Conservation (phyloP, 2,329 filamentous ascomycete genomes). For the Didymosphaeria variabile region DNA sequence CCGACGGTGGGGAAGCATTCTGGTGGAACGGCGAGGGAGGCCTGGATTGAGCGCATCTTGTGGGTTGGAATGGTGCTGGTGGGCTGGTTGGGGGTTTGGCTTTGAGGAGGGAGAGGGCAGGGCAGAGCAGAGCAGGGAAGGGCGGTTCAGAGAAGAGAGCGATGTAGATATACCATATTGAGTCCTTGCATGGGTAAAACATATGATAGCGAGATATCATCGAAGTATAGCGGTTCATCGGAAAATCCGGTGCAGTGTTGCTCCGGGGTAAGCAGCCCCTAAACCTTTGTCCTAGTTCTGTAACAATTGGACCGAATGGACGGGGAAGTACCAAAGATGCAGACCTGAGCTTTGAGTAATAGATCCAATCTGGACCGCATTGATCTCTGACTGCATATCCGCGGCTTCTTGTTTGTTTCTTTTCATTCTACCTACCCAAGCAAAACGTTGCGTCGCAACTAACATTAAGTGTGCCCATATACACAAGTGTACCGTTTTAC, state of each 20-base stretch:
- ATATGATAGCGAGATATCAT: too few species aligned
- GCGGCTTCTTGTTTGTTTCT: background rate
- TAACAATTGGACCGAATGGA: too few species aligned
- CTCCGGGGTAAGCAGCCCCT: too few species aligned
- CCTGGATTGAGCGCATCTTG: conserved; percentile 24
- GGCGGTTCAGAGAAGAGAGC: too few species aligned
- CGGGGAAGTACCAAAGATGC: too few species aligned
- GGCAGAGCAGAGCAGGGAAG: too few species aligned
- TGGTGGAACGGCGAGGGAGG: conserved; percentile 15
- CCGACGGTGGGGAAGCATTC: conserved; percentile 19
- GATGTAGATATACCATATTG: background rate
- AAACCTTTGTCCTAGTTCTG: too few species aligned
- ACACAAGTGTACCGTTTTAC: background rate
- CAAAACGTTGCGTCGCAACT: background rate
- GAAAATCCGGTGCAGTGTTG: too few species aligned
- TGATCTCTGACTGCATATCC: background rate
- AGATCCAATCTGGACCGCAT: background rate
- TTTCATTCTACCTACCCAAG: background rate
- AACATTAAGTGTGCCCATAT: background rate
- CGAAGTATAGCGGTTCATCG: too few species aligned
- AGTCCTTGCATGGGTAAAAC: background rate
- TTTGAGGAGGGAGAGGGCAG: conserved; percentile 22
- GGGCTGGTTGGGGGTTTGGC: conserved; percentile 27
- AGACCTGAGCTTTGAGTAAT: too few species aligned
- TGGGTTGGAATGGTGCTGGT: conserved; percentile 25